Evolutionary conservation across 2,329 filamentous ascomycete species (phyloP).

Genomic region (Colletotrichum coccodes): DNA sequence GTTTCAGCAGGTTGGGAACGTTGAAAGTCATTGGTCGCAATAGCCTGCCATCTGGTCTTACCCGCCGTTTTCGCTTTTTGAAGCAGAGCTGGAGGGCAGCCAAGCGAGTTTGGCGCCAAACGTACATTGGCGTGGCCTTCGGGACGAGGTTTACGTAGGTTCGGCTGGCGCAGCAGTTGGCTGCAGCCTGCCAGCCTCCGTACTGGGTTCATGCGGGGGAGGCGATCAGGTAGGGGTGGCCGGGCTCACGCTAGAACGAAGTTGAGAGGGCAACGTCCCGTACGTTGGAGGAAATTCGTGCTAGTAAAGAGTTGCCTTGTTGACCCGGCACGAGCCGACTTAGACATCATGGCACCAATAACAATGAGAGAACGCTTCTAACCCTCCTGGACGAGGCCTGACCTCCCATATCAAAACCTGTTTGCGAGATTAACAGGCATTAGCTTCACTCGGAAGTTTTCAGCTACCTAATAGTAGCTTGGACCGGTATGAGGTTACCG

Average conservation of each 20-base stretch:
- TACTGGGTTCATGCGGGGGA: background rate
- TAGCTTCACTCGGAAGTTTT: background rate
- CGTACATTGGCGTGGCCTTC: background rate
- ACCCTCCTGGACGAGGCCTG: background rate
- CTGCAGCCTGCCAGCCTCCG: background rate
- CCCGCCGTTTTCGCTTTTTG: background rate
- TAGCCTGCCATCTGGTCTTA: background rate
- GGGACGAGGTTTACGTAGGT: background rate
- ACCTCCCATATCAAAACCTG: background rate
- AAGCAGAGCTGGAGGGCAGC: background rate
- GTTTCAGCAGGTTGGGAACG: too few relatives aligned
- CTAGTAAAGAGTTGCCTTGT: too few relatives aligned
- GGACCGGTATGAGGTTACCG: background rate
- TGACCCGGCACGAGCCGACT: background rate
- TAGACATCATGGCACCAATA: background rate
- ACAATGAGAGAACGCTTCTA: background rate
- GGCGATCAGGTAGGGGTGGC: background rate
- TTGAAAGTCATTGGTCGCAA: too few relatives aligned
- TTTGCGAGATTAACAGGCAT: background rate
- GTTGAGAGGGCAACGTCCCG: background rate
- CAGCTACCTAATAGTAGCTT: background rate
- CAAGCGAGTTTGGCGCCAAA: background rate
- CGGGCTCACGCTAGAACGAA: background rate
- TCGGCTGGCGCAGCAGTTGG: background rate
- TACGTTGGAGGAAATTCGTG: too few relatives aligned